Base-by-base conservation (phyloP, 768 basidiomycete species). In the Amanita polypyramis region DNA sequence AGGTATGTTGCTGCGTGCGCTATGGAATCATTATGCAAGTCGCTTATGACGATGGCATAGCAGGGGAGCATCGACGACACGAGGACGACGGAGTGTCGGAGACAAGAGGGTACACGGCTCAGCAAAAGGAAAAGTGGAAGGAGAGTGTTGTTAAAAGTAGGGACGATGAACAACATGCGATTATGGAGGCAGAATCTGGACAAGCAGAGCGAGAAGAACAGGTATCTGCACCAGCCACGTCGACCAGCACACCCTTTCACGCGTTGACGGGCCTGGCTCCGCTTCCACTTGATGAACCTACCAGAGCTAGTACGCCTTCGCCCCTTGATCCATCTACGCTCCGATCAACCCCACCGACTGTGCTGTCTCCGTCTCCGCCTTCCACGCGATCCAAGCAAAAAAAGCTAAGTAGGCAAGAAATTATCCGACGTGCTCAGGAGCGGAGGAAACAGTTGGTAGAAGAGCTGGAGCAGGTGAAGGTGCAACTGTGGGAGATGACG, bases 401-500 rank as follows among this genome's bases (percentile, higher is more conserved):
- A 25, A 42, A 33, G 25, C 33, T 54, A n/a, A 51, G 53, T 39
- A 54, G 56, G 34, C 46, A 53, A 30, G 58, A 54, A 11, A 54
- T 51, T 34, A 54, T 52, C 43, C 52, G 46, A 23, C 70, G 72
- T 11, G 84, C 82, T 11, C 68, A 64, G 46, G 75, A 76, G 55
- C 70, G 75, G 56, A 73, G 76, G 50, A 62, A 63, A 47, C 67
- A 75, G 54, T 54, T 89, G 32, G 63, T 65, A 47, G 63, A 62
- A 8, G 79, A 82, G 62, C 63, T 88, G 38, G 72, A 79, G 42
- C 67, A 65, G 45, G 75, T 79, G 19, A 82, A 81, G 57, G 68
- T 76, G 23, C 78, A 82, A 56, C 61, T 87, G 49, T 87, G 86
- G 86, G 83, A 85, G 64, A 72, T 73, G 43, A 79, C 76, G 34